These are phyloP conservation scores for Staphylotrichum longicolle DNA, from an alignment of 495 filamentous ascomycete genomes.

Conservation along the genomic window DNA sequence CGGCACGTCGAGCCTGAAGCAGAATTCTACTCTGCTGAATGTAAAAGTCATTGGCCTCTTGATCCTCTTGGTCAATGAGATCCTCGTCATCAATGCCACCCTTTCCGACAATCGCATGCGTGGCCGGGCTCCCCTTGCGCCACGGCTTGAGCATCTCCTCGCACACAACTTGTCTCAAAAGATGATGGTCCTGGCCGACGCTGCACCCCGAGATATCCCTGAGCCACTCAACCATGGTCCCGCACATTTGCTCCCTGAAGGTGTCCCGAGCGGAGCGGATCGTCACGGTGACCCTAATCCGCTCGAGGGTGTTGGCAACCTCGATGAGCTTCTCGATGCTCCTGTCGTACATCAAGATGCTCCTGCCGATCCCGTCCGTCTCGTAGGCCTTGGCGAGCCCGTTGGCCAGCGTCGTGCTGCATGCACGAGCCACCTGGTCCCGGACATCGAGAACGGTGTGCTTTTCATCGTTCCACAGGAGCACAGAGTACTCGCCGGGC, in stretches of 20 bases:
- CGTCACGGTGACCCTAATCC: conserved; percentile 94
- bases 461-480: conserved; percentile 98
- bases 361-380: conserved; percentile 81
- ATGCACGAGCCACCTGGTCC: conserved; percentile 86
- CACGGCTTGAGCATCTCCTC: conserved; percentile 86
- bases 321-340: conserved; percentile 68
- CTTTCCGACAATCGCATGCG: conserved; percentile 77
- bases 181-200: conserved; percentile 73
- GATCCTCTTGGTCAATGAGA: conserved; percentile 38
- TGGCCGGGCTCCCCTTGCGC: conserved; percentile 81
- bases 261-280: conserved; percentile 91
- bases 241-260: conserved; percentile 97
- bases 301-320: conserved; percentile 80
- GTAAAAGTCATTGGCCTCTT: conserved; percentile 31
- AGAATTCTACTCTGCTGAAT: conserved; percentile 34
- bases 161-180: conserved; percentile 77
- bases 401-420: conserved; percentile 65
- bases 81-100: conserved; percentile 90
- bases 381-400: conserved; percentile 77
- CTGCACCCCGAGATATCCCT: conserved; percentile 88
- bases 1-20: conserved; percentile 42
- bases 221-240: conserved; percentile 96
- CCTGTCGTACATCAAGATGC: conserved; percentile 70
- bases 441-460: conserved; percentile 91
- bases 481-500: conserved; percentile 73